Base-by-base conservation (phyloP, 176 grass and related monocot genomes). In the Oryza punctata region DNA sequence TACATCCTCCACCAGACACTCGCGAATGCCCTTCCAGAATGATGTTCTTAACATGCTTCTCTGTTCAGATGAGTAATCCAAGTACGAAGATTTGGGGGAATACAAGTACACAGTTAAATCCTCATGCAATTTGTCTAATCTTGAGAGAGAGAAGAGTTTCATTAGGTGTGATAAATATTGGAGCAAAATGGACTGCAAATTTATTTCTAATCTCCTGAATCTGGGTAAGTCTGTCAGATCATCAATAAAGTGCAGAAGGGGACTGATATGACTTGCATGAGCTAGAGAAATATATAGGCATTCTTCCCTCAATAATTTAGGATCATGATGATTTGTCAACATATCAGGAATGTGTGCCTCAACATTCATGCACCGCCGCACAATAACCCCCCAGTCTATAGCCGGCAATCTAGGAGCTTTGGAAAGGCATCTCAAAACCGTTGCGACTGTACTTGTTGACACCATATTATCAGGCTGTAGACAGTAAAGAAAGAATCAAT, bases 351-450 rank as follows among this genome's bases (percentile, higher is more conserved):
- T 77, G 10, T 88, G 81, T 9, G 70, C 73, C 77, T 98, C 81
- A 88, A 86, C 82, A 87, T 84, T 91, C 91, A 98, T 91, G 88
- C 82, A 95, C 15, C 87, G 79, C 69, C 89, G 82, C 59, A 98
- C 72, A 82, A 91, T 88, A 73, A 54, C 76, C 67, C 89, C 93
- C 96, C 96, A 98, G 63, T 98, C 96, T 73, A 88, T 86, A 86
- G 76, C 40, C 66, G 96, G 96, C 71, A 95, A 67, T 81, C 85
- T 93, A 82, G 96, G 83, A 87, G 96, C 82, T 78, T 87, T 90
- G 44, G 89, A 81, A 57, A 98, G 93, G 35, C 91, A 98, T 88
- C 90, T 93, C 80, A 98, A 85, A 91, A 91, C 89, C 71, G 82
- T 87, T 75, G 85, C 72, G 86, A 95, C 47, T 43, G 86, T 98